A percentile compares a stretch with the other conserved stretches of the same genome.
Evolutionary conservation across 140 eudicot genomes (phyloP).

Genomic region (Bidens hawaiensis): DNA sequence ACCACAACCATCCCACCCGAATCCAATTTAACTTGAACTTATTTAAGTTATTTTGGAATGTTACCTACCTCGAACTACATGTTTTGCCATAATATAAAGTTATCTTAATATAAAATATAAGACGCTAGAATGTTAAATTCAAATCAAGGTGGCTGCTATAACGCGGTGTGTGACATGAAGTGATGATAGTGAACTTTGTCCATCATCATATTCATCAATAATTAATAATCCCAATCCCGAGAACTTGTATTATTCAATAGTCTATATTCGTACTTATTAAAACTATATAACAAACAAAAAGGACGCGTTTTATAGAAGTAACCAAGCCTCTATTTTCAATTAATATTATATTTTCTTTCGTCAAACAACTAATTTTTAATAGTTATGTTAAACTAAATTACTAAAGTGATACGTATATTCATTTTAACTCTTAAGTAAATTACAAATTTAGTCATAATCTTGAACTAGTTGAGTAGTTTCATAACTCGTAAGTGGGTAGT

Average conservation of each 20-base stretch:
- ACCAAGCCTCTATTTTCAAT: neutral
- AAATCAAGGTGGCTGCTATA: constrained; percentile 14
- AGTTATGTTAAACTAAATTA: neutral
- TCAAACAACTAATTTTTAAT: neutral
- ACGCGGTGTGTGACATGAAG: constrained; percentile 16
- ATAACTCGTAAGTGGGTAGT: no score
- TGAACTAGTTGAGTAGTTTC: no score
- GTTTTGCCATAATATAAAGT: no score
- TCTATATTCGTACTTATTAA: neutral
- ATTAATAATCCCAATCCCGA: constrained; percentile 5
- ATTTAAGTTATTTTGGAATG: no score
- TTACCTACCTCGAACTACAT: no score
- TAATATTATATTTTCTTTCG: neutral
- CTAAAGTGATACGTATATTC: no score
- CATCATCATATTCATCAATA: neutral
- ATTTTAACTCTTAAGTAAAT: no score
- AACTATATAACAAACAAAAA: neutral
- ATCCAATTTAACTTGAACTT: no score
- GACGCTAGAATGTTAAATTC: neutral
- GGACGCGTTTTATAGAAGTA: constrained; percentile 26
- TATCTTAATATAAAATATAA: no score
- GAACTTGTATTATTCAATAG: constrained; percentile 16
- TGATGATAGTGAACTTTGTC: neutral
- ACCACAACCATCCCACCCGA: no score
- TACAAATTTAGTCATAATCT: no score